Base-by-base conservation (phyloP, 495 filamentous ascomycete genomes). In the Penicillium soppii region DNA sequence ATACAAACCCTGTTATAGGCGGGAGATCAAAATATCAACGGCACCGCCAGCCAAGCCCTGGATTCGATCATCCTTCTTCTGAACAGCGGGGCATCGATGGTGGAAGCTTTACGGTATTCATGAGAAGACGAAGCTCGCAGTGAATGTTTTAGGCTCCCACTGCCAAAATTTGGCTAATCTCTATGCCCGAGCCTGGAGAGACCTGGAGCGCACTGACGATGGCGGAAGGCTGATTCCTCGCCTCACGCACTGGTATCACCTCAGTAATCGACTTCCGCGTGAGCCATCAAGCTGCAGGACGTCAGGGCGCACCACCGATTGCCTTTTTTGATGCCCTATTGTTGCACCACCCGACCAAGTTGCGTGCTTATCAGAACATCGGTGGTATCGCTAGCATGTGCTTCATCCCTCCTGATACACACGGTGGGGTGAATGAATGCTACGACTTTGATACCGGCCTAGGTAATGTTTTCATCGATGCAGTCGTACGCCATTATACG, bases 381-480 rank as follows among this genome's bases (percentile, higher is more conserved):
- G 78, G 80, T 44, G 78, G 80, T 7, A 82, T 83, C 36, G 78
- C 75, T 27, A 83, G 83, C 54, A 75, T 83, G 19, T 82, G 77
- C 64, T 82, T 83, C 58, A 79, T 83, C 17, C 80, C 78, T 2
- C 75, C 82, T 0, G 79, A 82, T 35, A 68, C 46, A 6, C 63
- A 77, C 25, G 76, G 76, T 13, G 71, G 74, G 15, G 59, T 77
- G n/a, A 66, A 76, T 16, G 69, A 65, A 35, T 73, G 67, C 40
- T 78, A 73, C 55, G 79, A 82, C 54, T 83, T 79, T 44, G 81
- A 83, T 57, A 72, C 70, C 16, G 68, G 70, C 22, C 70, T 69
- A 13, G 69, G 68, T 8, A 75, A 73, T 35, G 62, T 75, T 7
- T 71, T 70, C 45, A 72, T 73, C 27, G 67, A 75, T 36, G 70